Percentiles rank a stretch among this genome's conserved stretches.
Conservation (phyloP, 192 early-diverging fungal genomes). For the Podila clonocystis region DNA sequence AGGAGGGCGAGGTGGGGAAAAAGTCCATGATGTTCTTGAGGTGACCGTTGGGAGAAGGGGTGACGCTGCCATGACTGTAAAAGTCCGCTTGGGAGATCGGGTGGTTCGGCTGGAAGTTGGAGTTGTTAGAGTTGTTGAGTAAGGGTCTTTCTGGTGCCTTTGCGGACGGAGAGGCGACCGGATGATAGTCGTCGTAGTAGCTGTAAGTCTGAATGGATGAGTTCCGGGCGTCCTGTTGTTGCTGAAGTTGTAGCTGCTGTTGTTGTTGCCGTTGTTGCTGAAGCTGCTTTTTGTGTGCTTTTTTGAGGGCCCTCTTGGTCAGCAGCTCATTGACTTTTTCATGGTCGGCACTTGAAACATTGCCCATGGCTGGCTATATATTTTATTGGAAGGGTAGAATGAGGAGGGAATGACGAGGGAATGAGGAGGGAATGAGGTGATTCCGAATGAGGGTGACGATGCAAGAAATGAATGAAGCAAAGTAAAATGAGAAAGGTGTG, state of each 20-base stretch:
- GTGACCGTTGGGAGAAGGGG: background rate
- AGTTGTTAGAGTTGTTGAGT: background rate
- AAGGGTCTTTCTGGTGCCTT: background rate
- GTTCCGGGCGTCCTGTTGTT: background rate
- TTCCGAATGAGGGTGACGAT: too few relatives aligned
- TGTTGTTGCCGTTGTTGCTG: slow-evolving; percentile 3
- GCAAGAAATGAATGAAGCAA: too few relatives aligned
- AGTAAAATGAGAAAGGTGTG: too few relatives aligned
- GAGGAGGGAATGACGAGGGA: too few relatives aligned
- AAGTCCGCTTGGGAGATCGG: background rate
- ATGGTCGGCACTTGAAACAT: slow-evolving; percentile 1
- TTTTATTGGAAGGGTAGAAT: too few relatives aligned
- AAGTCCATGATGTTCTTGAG: slow-evolving; percentile 6
- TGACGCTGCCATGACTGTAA: background rate
- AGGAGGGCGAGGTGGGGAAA: background rate
- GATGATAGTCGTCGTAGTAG: background rate
- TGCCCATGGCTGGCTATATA: background rate
- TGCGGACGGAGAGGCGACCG: background rate
- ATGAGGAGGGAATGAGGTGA: too few relatives aligned
- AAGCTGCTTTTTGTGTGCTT: slow-evolving; percentile 1
- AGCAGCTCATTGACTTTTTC: background rate
- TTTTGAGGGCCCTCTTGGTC: background rate
- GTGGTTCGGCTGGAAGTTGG: background rate
- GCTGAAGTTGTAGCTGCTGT: background rate
- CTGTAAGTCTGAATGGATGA: background rate